Evolutionary conservation across 306 rosid genomes (phyloP).

Genomic region (Vigna mungo): DNA sequence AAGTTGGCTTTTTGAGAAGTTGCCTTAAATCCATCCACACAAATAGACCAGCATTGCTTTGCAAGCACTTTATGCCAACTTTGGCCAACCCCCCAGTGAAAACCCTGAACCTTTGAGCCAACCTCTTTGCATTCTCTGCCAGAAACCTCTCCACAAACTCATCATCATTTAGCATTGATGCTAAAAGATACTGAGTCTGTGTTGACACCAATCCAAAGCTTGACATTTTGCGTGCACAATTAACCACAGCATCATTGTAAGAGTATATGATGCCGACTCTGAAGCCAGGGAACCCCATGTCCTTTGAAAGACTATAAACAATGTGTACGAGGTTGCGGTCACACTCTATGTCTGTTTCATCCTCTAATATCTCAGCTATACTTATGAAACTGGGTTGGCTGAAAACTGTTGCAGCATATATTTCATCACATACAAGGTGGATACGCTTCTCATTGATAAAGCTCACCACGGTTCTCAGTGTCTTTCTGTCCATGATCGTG

Average conservation of each 20-base stretch:
- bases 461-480: constrained; percentile 56
- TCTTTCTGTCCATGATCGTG: constrained; percentile 67
- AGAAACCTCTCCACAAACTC: constrained; percentile 66
- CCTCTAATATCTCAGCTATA: constrained; percentile 77
- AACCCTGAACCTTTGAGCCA: constrained; percentile 53
- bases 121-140: constrained; percentile 51
- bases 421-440: constrained; percentile 79
- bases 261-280: constrained; percentile 90
- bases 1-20: constrained; percentile 60
- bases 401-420: constrained; percentile 86
- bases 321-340: constrained; percentile 77
- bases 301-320: constrained; percentile 90
- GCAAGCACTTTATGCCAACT: constrained; percentile 64
- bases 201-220: constrained; percentile 88
- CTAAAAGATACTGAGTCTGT: constrained; percentile 77
- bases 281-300: constrained; percentile 94
- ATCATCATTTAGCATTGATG: constrained; percentile 73
- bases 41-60: constrained; percentile 78
- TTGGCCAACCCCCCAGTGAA: constrained; percentile 59
- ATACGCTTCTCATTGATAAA: constrained; percentile 77
- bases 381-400: constrained; percentile 66
- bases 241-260: constrained; percentile 73
- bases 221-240: constrained; percentile 76
- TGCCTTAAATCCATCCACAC: constrained; percentile 83
- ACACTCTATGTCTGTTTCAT: constrained; percentile 55